Evolutionary conservation across 768 basidiomycete species (phyloP).

Genomic region (Sporobolomyces roseus): DNA sequence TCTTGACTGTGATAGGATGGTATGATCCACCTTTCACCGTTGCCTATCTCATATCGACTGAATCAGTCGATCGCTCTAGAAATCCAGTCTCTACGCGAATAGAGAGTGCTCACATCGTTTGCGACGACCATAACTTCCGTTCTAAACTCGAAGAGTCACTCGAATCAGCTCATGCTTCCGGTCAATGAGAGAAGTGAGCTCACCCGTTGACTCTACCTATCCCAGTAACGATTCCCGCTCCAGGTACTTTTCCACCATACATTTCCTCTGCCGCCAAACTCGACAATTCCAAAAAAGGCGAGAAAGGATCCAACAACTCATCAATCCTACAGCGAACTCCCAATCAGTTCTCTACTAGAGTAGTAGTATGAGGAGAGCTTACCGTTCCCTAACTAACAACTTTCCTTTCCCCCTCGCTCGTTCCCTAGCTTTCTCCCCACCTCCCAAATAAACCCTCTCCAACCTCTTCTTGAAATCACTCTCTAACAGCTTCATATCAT

Average conservation of each 20-base stretch:
- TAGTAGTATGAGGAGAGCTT: constrained; percentile 36
- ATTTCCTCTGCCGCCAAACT: constrained; percentile 81
- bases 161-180: background rate
- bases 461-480: constrained; percentile 59
- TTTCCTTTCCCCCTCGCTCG: constrained; percentile 75
- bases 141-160: constrained; percentile 49
- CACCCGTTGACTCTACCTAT: constrained; percentile 46
- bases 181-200: background rate
- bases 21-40: constrained; percentile 39
- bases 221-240: constrained; percentile 86
- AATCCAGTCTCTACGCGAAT: too few relatives aligned
- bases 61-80: too few relatives aligned
- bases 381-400: constrained; percentile 79
- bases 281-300: constrained; percentile 85
- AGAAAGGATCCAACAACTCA: constrained; percentile 73
- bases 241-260: constrained; percentile 71
- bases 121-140: constrained; percentile 81
- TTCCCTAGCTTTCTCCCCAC: constrained; percentile 68
- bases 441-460: constrained; percentile 62
- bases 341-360: constrained; percentile 47
- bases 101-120: constrained; percentile 71
- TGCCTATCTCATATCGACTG: constrained; percentile 11
- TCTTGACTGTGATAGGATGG: constrained; percentile 64
- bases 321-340: constrained; percentile 63
- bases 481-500: constrained; percentile 63